Conservation (phyloP, 163 green algal species). For the Volvox carteri region DNA sequence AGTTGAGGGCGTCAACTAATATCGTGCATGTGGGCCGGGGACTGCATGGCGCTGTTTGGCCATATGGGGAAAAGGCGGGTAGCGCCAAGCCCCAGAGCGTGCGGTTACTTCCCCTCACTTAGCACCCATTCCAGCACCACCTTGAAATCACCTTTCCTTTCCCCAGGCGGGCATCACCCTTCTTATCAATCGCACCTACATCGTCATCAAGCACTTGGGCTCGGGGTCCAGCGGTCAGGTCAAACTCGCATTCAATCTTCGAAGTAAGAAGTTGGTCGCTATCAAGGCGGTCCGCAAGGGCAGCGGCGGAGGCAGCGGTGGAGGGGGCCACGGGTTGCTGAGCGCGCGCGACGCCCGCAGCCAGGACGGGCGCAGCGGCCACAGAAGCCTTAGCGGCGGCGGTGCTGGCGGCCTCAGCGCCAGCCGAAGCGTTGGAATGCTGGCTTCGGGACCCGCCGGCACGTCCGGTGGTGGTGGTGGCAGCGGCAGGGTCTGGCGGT, state of each 20-base stretch:
- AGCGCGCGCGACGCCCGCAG: background rate
- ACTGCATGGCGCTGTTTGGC: too few species aligned
- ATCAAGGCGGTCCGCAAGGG: conserved; percentile 85
- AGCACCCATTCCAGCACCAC: too few species aligned
- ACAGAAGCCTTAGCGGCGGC: background rate
- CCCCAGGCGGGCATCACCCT: conserved; percentile 66
- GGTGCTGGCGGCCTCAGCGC: background rate
- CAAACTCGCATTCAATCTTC: conserved; percentile 86
- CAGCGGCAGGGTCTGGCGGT: background rate
- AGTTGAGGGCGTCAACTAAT: too few species aligned
- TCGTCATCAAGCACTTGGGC: conserved; percentile 88
- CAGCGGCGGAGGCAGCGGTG: background rate
- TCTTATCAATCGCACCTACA: conserved; percentile 82
- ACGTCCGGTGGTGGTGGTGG: background rate
- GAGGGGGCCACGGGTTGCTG: background rate
- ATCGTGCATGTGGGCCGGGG: too few species aligned
- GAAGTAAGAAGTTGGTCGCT: conserved; percentile 85
- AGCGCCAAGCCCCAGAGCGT: too few species aligned
- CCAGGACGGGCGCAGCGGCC: conserved; percentile 13
- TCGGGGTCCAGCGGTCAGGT: conserved; percentile 85
- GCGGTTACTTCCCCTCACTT: too few species aligned
- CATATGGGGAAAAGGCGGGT: too few species aligned
- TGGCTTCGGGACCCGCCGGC: background rate
- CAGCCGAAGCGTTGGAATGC: background rate
- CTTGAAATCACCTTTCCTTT: too few species aligned